Base-by-base conservation (phyloP, 805 yeast genomes). In the Candida peoriensis region DNA sequence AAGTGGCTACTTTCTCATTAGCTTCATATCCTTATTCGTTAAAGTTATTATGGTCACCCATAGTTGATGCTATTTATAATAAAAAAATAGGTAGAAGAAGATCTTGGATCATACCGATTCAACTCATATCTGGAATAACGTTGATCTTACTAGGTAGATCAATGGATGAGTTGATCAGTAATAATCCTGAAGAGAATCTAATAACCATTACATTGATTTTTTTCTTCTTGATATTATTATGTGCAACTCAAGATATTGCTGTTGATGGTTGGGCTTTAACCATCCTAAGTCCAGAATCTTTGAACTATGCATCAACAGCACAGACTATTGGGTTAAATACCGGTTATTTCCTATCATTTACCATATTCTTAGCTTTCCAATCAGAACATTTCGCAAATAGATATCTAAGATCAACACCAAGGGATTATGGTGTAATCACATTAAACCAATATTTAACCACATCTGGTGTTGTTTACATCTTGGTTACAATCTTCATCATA, bases 201-300 rank as follows among this genome's bases (percentile, higher is more conserved):
- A 50, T 62, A 11, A 54, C 60, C 3, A 73, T 93, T 41, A 86
- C 97, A 0, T 47, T 66, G 32, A 69, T 76, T 37, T 93, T 93
- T 60, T 84, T 89, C 49, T 44, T 76, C 16, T 64, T 93, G 39
- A 93, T 93, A 21, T 74, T 90, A 38, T 68, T 89, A 40, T 89
- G 97, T 63, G 97, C 97, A 1, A 90, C 98, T 0, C 98, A 93
- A 59, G 98, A 93, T 56, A 93, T 93, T 37, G 97, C 98, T 1
- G 98, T 93, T 16, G 98, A 93, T 62, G 97, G 98, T 9, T 93
- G 98, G 98, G 97, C 97, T 0, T 64, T 93, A 52, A 93, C 96
- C 2, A 77, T 90, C 25, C 66, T 93, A 34, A 77, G 89, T 13
- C 78, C 78, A 18, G 75, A 74, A 19, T 81, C 94, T 11, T 66